Evolutionary conservation across 371 early-diverging fungal species (phyloP).

Genomic region (Synchytrium microbalum): DNA sequence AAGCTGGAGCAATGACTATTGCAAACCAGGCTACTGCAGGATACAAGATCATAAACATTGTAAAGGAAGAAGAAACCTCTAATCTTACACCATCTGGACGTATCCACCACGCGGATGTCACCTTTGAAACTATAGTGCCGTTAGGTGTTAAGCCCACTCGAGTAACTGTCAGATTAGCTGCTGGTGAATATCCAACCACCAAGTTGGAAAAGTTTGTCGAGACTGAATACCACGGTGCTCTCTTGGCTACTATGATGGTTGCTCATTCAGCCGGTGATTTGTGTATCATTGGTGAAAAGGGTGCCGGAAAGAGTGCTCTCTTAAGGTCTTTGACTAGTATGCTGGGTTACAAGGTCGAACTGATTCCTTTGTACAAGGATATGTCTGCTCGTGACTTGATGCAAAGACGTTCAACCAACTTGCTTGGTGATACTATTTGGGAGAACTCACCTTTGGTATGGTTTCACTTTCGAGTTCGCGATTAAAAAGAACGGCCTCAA

Average conservation of each 20-base stretch:
- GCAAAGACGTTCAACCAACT: slow-evolving; percentile 67
- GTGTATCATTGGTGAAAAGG: slow-evolving; percentile 67
- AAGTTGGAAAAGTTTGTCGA: slow-evolving; percentile 58
- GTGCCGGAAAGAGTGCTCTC: slow-evolving; percentile 68
- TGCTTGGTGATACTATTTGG: slow-evolving; percentile 62
- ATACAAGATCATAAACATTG: slow-evolving; percentile 41
- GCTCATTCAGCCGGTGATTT: slow-evolving; percentile 64
- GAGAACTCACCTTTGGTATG: slow-evolving; percentile 12
- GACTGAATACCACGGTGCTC: slow-evolving; percentile 57
- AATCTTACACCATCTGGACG: slow-evolving; percentile 32
- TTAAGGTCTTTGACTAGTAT: slow-evolving; percentile 61
- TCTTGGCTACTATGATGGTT: slow-evolving; percentile 58
- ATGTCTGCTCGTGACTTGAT: slow-evolving; percentile 79
- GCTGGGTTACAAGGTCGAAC: slow-evolving; percentile 62
- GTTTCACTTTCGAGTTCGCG: neutral
- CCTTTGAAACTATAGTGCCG: neutral
- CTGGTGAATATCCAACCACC: slow-evolving; percentile 45
- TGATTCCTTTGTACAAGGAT: slow-evolving; percentile 69
- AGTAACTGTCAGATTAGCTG: slow-evolving; percentile 32
- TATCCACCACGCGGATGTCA: slow-evolving; percentile 23
- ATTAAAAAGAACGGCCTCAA: too few species aligned
- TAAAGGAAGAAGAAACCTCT: slow-evolving; percentile 15
- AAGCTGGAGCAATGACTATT: neutral
- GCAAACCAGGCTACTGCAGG: slow-evolving; percentile 46
- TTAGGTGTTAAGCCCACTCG: slow-evolving; percentile 17